Evolutionary conservation across 306 rosid species (phyloP).

Genomic region (Prunus persica): DNA sequence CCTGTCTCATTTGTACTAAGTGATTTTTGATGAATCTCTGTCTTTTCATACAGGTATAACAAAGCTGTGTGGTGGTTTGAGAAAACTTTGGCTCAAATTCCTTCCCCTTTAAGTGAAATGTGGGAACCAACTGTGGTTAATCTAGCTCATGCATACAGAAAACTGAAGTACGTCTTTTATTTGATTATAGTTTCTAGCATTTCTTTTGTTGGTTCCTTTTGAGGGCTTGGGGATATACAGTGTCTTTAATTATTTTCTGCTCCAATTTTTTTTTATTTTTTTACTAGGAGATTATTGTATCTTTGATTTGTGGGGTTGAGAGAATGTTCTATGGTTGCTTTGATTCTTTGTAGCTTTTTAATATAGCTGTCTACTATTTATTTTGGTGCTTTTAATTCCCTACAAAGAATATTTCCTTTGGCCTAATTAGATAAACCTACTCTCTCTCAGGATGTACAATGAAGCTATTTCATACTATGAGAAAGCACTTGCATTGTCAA

Average conservation of each 20-base stretch:
- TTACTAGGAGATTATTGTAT: background rate
- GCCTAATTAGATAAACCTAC: conserved; percentile 19
- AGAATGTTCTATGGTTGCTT: background rate
- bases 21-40: background rate
- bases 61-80: conserved; percentile 87
- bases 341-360: background rate
- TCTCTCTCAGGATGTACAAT: conserved; percentile 55
- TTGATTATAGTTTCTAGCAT: conserved; percentile 10
- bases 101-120: conserved; percentile 76
- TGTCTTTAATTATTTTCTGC: background rate
- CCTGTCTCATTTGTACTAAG: background rate
- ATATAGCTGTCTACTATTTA: background rate
- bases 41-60: conserved; percentile 59
- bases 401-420: conserved; percentile 6
- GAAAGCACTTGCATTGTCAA: conserved; percentile 85
- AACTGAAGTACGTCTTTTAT: conserved; percentile 63
- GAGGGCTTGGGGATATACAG: background rate
- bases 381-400: background rate
- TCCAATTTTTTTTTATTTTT: background rate
- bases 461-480: conserved; percentile 84
- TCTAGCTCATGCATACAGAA: conserved; percentile 90
- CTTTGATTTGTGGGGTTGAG: background rate
- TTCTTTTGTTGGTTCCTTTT: conserved; percentile 3
- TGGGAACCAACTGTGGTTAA: conserved; percentile 96
- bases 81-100: conserved; percentile 78